Percentiles rank a stretch among this genome's conserved stretches.
Conservation (phyloP, 768 basidiomycete species). For the Termitomyces sp. region DNA sequence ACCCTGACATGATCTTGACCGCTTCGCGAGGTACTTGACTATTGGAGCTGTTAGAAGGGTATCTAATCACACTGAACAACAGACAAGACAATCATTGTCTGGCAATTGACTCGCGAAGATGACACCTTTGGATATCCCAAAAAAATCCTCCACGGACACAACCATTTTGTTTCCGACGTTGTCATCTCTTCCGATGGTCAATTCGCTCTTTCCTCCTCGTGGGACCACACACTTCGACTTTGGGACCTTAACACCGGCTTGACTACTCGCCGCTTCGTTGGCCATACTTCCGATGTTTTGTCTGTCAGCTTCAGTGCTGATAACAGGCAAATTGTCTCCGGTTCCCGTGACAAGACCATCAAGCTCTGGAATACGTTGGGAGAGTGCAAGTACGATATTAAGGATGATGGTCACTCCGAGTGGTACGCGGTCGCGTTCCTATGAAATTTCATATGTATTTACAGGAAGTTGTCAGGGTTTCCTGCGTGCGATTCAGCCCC, state of each 20-base stretch:
- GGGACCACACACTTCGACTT: slow-evolving; percentile 99
- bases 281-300: slow-evolving; percentile 96
- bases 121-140: slow-evolving; percentile 94
- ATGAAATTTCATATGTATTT: slow-evolving; percentile 4
- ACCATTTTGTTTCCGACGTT: slow-evolving; percentile 98
- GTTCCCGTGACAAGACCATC: slow-evolving; percentile 94
- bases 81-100: slow-evolving; percentile 99
- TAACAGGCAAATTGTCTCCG: slow-evolving; percentile 99
- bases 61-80: slow-evolving; percentile 25
- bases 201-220: slow-evolving; percentile 97
- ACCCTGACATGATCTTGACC: slow-evolving; percentile 98
- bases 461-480: slow-evolving; percentile 63
- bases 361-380: slow-evolving; percentile 99
- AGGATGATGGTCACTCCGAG: slow-evolving; percentile 97
- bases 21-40: slow-evolving; percentile 83
- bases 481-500: slow-evolving; percentile 98
- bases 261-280: slow-evolving; percentile 96
- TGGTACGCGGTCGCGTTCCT: slow-evolving; percentile 51
- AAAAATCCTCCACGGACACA: slow-evolving; percentile 96
- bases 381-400: slow-evolving; percentile 99
- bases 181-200: slow-evolving; percentile 99
- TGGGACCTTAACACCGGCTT: slow-evolving; percentile 99
- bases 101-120: slow-evolving; percentile 95
- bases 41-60: neutral
- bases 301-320: slow-evolving; percentile 99